Base-by-base conservation (phyloP, 805 yeast species). In the Schizosaccharomyces octosporus region DNA sequence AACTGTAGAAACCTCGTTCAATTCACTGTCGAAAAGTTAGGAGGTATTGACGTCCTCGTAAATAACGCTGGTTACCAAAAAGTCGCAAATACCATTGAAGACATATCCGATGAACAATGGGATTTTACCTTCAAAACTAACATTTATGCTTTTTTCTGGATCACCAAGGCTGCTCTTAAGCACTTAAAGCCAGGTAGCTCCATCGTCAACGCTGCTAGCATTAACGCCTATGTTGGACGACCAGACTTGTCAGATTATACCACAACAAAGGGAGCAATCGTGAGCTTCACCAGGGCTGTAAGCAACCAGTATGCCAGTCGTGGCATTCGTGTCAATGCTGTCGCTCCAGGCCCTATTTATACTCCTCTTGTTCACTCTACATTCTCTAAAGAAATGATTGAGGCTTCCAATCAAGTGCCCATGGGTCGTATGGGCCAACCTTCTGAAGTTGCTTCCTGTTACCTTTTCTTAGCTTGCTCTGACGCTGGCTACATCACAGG, bases 61-160 rank as follows among this genome's bases (percentile, higher is more conserved):
- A 88, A 88, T 73, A 88, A 88, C 70, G 95, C 95, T n/a, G 95
- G 95, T 9, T 42, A 64, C 83, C 87, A 64, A 68, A 67, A 71
- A 70, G 66, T 64, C 67, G 68, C 48, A 61, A 67, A 62, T 69
- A 68, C 61, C 69, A 67, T 63, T 69, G 60, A 68, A 11, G 71
- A 69, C 39, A 65, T 70, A 62, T 65, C 66, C 63, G 69, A 70
- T 27, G 65, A 64, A n/a, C 72, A 71, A 54, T 71, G 71, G 71
- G 73, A 70, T 61, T 64, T 67, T 54, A 69, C 72, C 31, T 70
- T 71, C 63, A 63, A 64, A 60, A 69, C 70, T 62, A 71, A 71
- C 61, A 71, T 70, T 65, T 69, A 69, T 66, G 71, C 72, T 29
- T 71, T 71, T 42, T 67, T 68, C 58, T 69, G 66, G 61, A 72